A percentile compares a stretch with the other conserved stretches of the same genome.
phyloP scores from a whole-genome alignment of 2,329 filamentous ascomycete species.

The Fusarium guadeloupense region DNA sequence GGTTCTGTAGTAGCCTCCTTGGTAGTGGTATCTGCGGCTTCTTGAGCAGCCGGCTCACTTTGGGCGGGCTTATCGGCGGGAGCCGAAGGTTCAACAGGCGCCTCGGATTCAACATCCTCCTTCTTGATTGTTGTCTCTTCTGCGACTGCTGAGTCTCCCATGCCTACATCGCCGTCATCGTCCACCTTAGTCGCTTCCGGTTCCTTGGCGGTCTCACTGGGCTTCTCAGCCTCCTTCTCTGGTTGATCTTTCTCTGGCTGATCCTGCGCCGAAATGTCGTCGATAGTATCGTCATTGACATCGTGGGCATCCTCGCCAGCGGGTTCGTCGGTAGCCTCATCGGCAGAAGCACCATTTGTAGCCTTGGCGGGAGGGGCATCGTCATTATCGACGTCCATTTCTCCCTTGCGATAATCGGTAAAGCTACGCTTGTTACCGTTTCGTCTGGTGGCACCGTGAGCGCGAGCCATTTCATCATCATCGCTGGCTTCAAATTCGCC shows the following conservation, averaged over 20 bases:
- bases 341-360: conserved; percentile 44
- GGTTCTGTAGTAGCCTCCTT: conserved; percentile 32
- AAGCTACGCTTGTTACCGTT: conserved; percentile 62
- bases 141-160: conserved; percentile 51
- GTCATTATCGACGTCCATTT: conserved; percentile 51
- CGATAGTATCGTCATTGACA: conserved; percentile 54
- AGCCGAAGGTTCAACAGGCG: conserved; percentile 13
- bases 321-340: conserved; percentile 43
- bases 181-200: conserved; percentile 49
- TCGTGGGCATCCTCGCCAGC: conserved; percentile 48
- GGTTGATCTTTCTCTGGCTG: conserved; percentile 41
- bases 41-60: conserved; percentile 21
- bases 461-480: conserved; percentile 80
- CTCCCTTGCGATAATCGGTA: conserved; percentile 59
- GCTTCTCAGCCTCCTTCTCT: conserved; percentile 36
- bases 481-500: conserved; percentile 90
- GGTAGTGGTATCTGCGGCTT: conserved; percentile 3
- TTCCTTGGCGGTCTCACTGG: conserved; percentile 24
- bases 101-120: conserved; percentile 37
- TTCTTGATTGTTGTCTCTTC: conserved; percentile 42
- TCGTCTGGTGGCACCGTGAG: conserved; percentile 73
- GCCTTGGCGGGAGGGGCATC: conserved; percentile 51
- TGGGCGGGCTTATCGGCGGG: conserved; percentile 34
- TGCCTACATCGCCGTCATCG: conserved; percentile 61
- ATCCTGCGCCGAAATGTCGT: conserved; percentile 51